A percentile compares a stretch with the other conserved stretches of the same genome.
phyloP scores from a whole-genome alignment of 225 moss, liverwort and hornwort species.

The Pleurozium schreberi region DNA sequence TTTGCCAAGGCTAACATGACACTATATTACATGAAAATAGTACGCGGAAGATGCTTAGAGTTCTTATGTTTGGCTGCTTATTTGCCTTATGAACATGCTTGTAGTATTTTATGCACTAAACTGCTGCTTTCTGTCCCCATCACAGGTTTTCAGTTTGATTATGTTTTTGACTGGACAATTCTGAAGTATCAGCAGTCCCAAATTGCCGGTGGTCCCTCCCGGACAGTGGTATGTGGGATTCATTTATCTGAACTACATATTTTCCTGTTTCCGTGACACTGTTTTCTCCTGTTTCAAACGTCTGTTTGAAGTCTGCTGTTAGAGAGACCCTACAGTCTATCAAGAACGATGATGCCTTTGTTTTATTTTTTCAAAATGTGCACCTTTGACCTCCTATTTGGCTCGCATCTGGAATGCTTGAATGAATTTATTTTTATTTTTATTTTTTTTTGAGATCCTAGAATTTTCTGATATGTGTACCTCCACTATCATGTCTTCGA shows the following conservation, averaged over 20 bases:
- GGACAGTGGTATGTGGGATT: conserved; percentile 32
- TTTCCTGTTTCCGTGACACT: not conserved
- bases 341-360: not conserved
- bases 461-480: not conserved
- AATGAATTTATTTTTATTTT: not conserved
- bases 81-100: not conserved
- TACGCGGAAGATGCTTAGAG: not conserved
- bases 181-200: conserved; percentile 55
- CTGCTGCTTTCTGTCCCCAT: not conserved
- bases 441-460: not conserved
- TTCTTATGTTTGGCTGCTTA: not conserved
- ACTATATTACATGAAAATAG: not conserved
- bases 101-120: not conserved
- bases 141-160: conserved; percentile 54
- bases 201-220: not conserved
- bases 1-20: not conserved
- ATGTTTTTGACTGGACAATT: conserved; percentile 65
- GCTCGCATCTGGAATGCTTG: not conserved
- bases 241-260: not conserved
- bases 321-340: not conserved
- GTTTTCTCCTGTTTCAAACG: not conserved
- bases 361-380: not conserved
- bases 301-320: not conserved
- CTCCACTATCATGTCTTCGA: not conserved
- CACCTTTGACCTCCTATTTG: not conserved